Conservation (phyloP, 192 early-diverging fungal species). For the Diversispora epigaea region DNA sequence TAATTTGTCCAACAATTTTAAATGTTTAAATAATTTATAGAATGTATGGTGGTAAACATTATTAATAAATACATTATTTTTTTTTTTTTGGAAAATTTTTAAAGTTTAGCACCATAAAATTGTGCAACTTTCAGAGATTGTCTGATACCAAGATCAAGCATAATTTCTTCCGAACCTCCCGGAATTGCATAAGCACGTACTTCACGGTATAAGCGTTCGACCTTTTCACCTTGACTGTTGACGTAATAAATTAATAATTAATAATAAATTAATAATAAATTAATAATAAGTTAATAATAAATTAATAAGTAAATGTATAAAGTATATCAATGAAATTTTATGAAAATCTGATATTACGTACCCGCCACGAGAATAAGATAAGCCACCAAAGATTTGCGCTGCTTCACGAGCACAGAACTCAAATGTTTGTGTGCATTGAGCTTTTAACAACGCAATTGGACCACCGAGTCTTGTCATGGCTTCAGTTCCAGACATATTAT, state of each 20-base stretch:
- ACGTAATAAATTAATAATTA: background rate
- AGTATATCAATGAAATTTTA: background rate
- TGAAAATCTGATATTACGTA: conserved; percentile 27
- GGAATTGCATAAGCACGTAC: conserved; percentile 82
- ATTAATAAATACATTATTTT: too few relatives aligned
- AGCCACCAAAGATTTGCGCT: conserved; percentile 87
- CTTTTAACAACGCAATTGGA: conserved; percentile 83
- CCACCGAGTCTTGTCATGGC: conserved; percentile 79
- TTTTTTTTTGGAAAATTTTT: background rate
- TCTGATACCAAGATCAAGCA: conserved; percentile 82
- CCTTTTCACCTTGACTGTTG: conserved; percentile 61
- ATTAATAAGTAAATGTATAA: background rate
- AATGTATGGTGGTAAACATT: too few relatives aligned
- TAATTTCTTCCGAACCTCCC: conserved; percentile 87
- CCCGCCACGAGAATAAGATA: conserved; percentile 76
- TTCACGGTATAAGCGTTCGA: conserved; percentile 86
- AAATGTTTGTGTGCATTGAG: conserved; percentile 81
- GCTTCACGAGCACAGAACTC: conserved; percentile 89
- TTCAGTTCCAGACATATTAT: conserved; percentile 61
- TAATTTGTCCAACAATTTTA: too few relatives aligned
- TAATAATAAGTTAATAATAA: too few relatives aligned
- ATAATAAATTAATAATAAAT: background rate
- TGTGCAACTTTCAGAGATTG: conserved; percentile 80
- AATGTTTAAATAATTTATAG: too few relatives aligned
- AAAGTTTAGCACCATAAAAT: conserved; percentile 64